A percentile compares a stretch with the other conserved stretches of the same genome.
Conservation (phyloP, 352 stramenopile species). For the Globisporangium viniferum region DNA sequence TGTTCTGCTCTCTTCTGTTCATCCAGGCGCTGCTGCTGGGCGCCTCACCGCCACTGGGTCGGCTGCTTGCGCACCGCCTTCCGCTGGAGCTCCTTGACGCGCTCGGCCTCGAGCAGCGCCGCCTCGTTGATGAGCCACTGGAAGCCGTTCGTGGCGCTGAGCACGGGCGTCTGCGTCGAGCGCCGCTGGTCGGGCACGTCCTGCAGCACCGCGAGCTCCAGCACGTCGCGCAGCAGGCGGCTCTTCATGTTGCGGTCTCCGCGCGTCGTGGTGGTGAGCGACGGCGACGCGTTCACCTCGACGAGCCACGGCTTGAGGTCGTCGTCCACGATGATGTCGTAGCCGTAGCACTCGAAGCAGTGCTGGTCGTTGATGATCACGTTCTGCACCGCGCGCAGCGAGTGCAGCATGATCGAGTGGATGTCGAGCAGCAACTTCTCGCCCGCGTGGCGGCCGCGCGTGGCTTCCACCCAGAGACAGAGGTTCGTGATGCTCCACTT, state of each 20-base stretch:
- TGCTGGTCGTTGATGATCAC: slow-evolving; percentile 93
- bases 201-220: slow-evolving; percentile 55
- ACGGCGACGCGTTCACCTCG: slow-evolving; percentile 84
- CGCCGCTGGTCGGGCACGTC: slow-evolving; percentile 49
- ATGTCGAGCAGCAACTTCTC: slow-evolving; percentile 68
- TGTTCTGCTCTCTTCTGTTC: no score
- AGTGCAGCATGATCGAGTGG: slow-evolving; percentile 83
- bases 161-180: slow-evolving; percentile 28
- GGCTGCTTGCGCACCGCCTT: slow-evolving; percentile 44
- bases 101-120: slow-evolving; percentile 46
- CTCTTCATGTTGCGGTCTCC: slow-evolving; percentile 83
- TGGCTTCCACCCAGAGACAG: slow-evolving; percentile 81
- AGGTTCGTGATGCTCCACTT: slow-evolving; percentile 91
- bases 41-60: slow-evolving; percentile 31
- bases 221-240: slow-evolving; percentile 61
- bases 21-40: background rate
- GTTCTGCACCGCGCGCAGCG: slow-evolving; percentile 84
- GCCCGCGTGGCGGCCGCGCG: slow-evolving; percentile 41
- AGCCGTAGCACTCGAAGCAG: slow-evolving; percentile 95
- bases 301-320: slow-evolving; percentile 92
- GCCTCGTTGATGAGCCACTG: slow-evolving; percentile 73
- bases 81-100: slow-evolving; percentile 38
- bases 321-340: slow-evolving; percentile 93
- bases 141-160: slow-evolving; percentile 66
- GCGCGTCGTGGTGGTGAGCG: slow-evolving; percentile 61